Percentiles rank a stretch among this genome's conserved stretches.
phyloP scores from a whole-genome alignment of 345 rosid species.

The Psidium friedrichsthalianum region DNA sequence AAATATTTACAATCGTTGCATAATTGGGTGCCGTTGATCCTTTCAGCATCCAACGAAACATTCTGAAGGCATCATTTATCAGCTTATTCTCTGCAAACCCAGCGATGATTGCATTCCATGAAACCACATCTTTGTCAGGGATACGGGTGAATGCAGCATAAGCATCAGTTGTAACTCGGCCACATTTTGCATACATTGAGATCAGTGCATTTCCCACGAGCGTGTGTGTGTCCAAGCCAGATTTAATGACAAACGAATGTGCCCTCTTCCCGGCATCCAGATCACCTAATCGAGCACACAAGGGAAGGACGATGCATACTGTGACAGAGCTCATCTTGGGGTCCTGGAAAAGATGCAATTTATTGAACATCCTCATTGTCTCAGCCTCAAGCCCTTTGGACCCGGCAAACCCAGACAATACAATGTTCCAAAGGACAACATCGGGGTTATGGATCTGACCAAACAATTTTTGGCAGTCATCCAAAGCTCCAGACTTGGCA shows the following conservation, averaged over 20 bases:
- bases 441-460: slow-evolving; percentile 34
- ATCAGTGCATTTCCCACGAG: slow-evolving; percentile 66
- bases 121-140: slow-evolving; percentile 57
- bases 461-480: slow-evolving; percentile 49
- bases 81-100: slow-evolving; percentile 71
- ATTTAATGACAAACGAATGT: slow-evolving; percentile 43
- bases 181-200: slow-evolving; percentile 74
- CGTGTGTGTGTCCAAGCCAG: slow-evolving; percentile 49
- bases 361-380: slow-evolving; percentile 37
- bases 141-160: slow-evolving; percentile 43
- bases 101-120: slow-evolving; percentile 86
- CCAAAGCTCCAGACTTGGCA: slow-evolving; percentile 50
- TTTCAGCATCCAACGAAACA: slow-evolving; percentile 48
- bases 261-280: slow-evolving; percentile 33
- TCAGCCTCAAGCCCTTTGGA: slow-evolving; percentile 30
- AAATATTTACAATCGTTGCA: slow-evolving; percentile 44
- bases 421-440: slow-evolving; percentile 75
- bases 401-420: slow-evolving; percentile 52
- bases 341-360: slow-evolving; percentile 24
- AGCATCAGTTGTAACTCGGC: slow-evolving; percentile 39
- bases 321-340: slow-evolving; percentile 55
- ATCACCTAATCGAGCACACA: slow-evolving; percentile 53
- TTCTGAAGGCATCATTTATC: slow-evolving; percentile 36
- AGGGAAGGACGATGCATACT: slow-evolving; percentile 54
- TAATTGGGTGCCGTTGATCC: slow-evolving; percentile 38